Conservation (phyloP, 2,329 filamentous ascomycete genomes). For the Drechslerella coelobrocha region DNA sequence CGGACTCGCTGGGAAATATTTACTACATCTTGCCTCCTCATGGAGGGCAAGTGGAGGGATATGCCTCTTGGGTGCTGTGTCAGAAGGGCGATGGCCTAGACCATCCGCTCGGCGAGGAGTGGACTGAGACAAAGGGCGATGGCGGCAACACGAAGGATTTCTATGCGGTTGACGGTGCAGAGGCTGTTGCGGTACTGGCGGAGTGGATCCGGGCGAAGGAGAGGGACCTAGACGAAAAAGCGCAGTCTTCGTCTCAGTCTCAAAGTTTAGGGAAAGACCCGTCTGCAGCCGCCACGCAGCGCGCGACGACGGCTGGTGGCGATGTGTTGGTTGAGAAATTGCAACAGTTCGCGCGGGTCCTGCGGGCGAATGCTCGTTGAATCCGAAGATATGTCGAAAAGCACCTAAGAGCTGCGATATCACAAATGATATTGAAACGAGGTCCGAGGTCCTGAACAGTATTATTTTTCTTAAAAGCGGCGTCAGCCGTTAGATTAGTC, state of each 20-base stretch:
- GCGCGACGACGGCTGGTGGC: not conserved
- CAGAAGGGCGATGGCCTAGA: conserved; percentile 28
- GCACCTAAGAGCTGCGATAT: conserved; percentile 7
- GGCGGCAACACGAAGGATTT: conserved; percentile 21
- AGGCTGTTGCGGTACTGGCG: conserved; percentile 13
- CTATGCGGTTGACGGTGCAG: conserved; percentile 24
- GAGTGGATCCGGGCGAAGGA: conserved; percentile 12
- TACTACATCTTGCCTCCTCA: conserved; percentile 17
- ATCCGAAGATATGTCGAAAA: not conserved
- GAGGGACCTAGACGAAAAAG: not conserved
- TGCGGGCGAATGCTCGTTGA: not conserved
- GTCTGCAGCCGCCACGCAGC: not conserved
- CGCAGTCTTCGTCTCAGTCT: not conserved
- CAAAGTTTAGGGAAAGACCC: not conserved
- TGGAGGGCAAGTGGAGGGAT: conserved; percentile 14
- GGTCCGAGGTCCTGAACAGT: conserved; percentile 9
- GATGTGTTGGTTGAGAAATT: conserved; percentile 50
- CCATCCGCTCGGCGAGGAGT: conserved; percentile 28
- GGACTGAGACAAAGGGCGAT: conserved; percentile 24
- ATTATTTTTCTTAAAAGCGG: not conserved
- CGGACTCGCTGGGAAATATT: conserved; percentile 25
- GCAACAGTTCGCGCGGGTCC: conserved; percentile 39
- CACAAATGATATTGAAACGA: conserved; percentile 23
- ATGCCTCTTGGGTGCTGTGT: conserved; percentile 40
- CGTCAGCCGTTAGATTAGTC: conserved; percentile 17